Evolutionary conservation across 441 rosid genomes (phyloP), one percentile per base, ranked within the genome.

Genomic region (Bocquillonia castaneifolia): DNA sequence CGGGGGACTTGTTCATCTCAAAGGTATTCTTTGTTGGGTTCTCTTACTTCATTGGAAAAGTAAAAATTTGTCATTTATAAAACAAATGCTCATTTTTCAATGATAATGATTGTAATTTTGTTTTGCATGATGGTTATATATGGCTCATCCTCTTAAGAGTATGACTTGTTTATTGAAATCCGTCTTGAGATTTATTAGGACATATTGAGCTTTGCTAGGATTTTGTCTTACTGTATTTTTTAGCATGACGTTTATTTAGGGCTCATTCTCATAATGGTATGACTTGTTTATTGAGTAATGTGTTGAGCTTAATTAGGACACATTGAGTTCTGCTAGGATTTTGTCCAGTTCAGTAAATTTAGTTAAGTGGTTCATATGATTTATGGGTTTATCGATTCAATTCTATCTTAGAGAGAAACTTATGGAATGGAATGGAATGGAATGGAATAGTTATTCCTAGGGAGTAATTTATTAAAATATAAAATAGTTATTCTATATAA

Each of bases 1-100:
- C 6, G 91, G 88, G 32, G 96, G 98, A 12, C 87, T 93, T 50
- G 73, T 82, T 71, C 77, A 89, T 78, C 80, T 93, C 6, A 84
- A 80, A 85, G 98, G 98, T 91, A 64, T 47, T 57, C 3, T 40
- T 5, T 39, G 25, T n/a, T 52, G 31, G 48, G 51, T 3, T 0
- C n/a, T 42, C 5, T 52, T 23, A 48, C 28, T 51, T 12, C 12
- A 40, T 26, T 40, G 5, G 17, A 18, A 25, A 54, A 1, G 26
- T 44, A 2, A 10, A 20, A 20, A 32, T 31, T 63, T 45, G 26
- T 45, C 31, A 12, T 48, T 29, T n/a, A 6, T 31, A n/a, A 10
- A 25, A 42, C 18, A 59, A 36, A 36, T 36, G 5, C 14, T 0
- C n/a, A 12, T 31, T 13, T 20, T 64, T 10, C 13, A 9, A 10